Conservation (phyloP, 2,329 filamentous ascomycete genomes). For the Aspergillus transmontanensis region DNA sequence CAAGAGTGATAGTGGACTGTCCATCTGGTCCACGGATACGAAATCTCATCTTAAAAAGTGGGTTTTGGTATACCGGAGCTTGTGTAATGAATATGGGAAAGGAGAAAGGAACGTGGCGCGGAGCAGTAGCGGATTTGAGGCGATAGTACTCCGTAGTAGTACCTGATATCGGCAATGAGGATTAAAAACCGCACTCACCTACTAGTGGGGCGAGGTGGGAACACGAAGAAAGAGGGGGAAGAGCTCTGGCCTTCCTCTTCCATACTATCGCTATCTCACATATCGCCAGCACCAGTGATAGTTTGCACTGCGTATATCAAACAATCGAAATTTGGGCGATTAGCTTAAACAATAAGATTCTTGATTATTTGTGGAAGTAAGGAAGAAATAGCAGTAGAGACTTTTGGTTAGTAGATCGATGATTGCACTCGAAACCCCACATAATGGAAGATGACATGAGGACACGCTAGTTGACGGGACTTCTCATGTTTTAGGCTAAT, state of each 20-base stretch:
- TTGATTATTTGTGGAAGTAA: not conserved
- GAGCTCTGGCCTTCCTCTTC: not conserved
- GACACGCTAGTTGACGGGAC: not conserved
- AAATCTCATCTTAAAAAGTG: slow-evolving; percentile 62
- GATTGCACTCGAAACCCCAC: not conserved
- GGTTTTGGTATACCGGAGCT: not conserved
- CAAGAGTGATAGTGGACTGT: slow-evolving; percentile 68
- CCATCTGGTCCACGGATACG: slow-evolving; percentile 76
- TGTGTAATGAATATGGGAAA: not conserved
- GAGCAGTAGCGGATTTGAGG: not conserved
- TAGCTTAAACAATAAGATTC: not conserved
- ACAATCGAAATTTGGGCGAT: not conserved
- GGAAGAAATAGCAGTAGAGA: not conserved
- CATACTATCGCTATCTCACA: not conserved
- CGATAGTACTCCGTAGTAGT: not conserved
- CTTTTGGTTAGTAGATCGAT: not conserved
- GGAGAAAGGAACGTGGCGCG: not conserved
- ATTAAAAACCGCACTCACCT: not conserved
- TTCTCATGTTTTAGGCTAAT: not conserved
- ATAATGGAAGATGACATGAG: not conserved
- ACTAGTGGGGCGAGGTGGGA: slow-evolving; percentile 6
- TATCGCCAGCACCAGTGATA: not conserved
- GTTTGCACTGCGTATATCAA: not conserved
- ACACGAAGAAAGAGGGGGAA: not conserved
- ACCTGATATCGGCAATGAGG: not conserved